Evolutionary conservation across 495 filamentous ascomycete species (phyloP), one percentile per base, ranked within the genome.

Genomic region (Penicillium verhagenii): DNA sequence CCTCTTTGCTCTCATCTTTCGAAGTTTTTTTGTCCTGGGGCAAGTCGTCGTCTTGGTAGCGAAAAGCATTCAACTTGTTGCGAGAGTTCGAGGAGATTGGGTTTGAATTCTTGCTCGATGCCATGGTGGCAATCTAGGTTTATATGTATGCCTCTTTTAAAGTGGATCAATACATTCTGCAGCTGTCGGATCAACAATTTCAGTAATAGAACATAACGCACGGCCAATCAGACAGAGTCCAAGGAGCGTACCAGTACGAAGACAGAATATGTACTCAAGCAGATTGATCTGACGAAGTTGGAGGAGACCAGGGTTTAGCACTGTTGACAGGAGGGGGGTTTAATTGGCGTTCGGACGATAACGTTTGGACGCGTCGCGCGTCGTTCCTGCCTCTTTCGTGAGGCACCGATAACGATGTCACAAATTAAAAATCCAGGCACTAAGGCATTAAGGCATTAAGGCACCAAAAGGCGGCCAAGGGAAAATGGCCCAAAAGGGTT

Each of bases 21-120:
- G 60, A 57, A 7, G 57, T 54, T 38, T 56, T 50, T 16, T 70
- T 71, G 26, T 81, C 72, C 33, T 72, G 63, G 14, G 42, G 53
- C 13, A 57, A 64, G 16, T 58, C 53, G 44, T 59, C 63, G 20
- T 60, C 68, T 60, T 54, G 62, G 44, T 74, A 86, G 58, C 79
- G 78, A 58, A 86, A 87, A 19, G 76, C 71, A 58, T 80, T 81
- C 47, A 88, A 67, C 62, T 86, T 86, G 14, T 78, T 74, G 58
- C 74, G 81, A 4, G 82, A 80, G 54, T 80, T 71, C 1, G 77
- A 74, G 8, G 82, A 85, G 4, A 82, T 70, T 21, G 71, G 68
- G 29, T 62, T 59, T 37, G 65, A 47, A 19, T 57, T 60, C 25
- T 57, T 39, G 42, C 62, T 67, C 47, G 53, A 63, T 33, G 72